Evolutionary conservation across 768 basidiomycete species (phyloP), one percentile per base, ranked within the genome.

Genomic region (Leccinellum luteum): DNA sequence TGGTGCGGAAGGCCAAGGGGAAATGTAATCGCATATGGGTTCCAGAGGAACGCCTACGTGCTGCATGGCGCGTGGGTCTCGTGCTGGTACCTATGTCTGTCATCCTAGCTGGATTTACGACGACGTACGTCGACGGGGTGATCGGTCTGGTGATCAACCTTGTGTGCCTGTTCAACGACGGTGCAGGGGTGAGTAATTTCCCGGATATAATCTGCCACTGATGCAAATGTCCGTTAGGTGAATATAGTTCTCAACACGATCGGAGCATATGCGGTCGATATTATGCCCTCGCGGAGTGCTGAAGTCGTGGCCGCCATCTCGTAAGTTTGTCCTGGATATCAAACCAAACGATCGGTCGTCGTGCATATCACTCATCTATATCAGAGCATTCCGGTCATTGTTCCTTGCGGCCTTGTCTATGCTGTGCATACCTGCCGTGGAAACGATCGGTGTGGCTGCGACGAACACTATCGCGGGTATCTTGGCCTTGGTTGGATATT

Each of bases 1-100:
- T 79, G 0, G 74, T 90, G 23, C 71, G 79, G 15, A 66, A 63
- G 44, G 84, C 81, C 72, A 78, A 78, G 17, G 69, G 75, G 45
- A 66, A 73, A 4, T 79, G 85, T 21, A 77, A 77, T 0, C 85
- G 85, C 0, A 60, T 74, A 3, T 87, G 84, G 85, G 79, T 82
- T 43, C 87, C 87, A 0, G 87, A 90, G 67, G 89, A 87, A 59
- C 81, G 87, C 6, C 76, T 89, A 23, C 78, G 83, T 2, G 85
- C 78, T 2, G 73, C 80, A 2, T 66, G 83, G 32, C 62, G 76
- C 6, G 81, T 82, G 13, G 76, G 76, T 8, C 69, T 77, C 0
- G 30, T 81, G n/a, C 70, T 87, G 28, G 73, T 81, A 5, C 89
- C 87, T 0, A 23, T 84, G 0, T 81, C 85, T 1, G 67, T 85